These are phyloP conservation scores for Fusarium caatingaense DNA, from an alignment of 2,329 filamentous ascomycete genomes.

Conservation along the genomic window DNA sequence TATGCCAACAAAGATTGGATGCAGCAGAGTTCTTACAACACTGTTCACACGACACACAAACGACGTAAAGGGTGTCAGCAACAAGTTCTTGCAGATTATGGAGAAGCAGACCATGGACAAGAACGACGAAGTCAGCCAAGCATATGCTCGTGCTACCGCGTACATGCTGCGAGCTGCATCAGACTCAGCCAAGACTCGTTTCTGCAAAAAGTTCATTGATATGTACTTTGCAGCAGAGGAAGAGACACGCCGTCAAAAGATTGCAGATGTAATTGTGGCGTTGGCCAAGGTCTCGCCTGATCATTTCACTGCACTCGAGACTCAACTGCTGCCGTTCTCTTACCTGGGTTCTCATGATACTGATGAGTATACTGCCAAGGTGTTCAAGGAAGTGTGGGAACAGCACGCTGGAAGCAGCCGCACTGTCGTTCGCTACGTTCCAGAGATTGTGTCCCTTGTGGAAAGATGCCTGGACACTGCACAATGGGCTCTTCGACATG, in stretches of 20 bases:
- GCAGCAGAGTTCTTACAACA: constrained; percentile 84
- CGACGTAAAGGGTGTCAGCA: constrained; percentile 79
- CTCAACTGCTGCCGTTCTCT: constrained; percentile 82
- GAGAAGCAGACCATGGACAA: constrained; percentile 87
- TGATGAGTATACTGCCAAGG: constrained; percentile 80
- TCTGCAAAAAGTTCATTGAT: constrained; percentile 67
- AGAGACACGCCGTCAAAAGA: constrained; percentile 76
- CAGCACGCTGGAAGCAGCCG: constrained; percentile 89
- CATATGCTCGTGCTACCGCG: constrained; percentile 86
- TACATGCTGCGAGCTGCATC: constrained; percentile 77
- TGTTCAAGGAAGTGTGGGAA: constrained; percentile 88
- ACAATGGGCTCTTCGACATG: constrained; percentile 92
- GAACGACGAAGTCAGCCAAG: constrained; percentile 92
- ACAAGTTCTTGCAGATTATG: constrained; percentile 79
- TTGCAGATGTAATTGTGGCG: constrained; percentile 85
- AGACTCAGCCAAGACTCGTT: constrained; percentile 61
- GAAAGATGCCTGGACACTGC: constrained; percentile 78
- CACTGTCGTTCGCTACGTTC: constrained; percentile 83
- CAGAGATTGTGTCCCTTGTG: constrained; percentile 80
- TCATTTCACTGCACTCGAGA: constrained; percentile 81
- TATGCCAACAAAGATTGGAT: constrained; percentile 93
- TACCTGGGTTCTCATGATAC: constrained; percentile 90
- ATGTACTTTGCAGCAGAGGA: constrained; percentile 88
- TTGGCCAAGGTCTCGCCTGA: constrained; percentile 90
- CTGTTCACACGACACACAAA: constrained; percentile 83